Evolutionary conservation across 106 monocot species (phyloP).

Genomic region (Dendrobium catenatum): DNA sequence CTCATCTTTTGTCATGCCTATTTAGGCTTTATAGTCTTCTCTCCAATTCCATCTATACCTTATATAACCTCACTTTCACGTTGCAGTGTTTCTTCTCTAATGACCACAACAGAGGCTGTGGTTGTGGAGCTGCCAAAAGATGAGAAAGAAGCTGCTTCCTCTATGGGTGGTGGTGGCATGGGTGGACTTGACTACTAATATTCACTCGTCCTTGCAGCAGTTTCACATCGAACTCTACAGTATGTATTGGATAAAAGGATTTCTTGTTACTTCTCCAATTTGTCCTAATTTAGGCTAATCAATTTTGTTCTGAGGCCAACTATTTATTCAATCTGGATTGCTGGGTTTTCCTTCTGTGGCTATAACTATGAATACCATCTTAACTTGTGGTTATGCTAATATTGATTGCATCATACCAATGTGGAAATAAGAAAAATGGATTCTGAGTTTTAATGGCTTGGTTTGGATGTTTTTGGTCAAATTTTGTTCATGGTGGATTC

Average conservation of each 20-base stretch:
- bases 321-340: background rate
- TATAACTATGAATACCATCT: too few relatives aligned
- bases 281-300: background rate
- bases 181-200: slow-evolving; percentile 23
- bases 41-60: too few relatives aligned
- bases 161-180: slow-evolving; percentile 18
- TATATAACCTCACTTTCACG: background rate
- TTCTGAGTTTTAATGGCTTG: too few relatives aligned
- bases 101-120: slow-evolving; percentile 75
- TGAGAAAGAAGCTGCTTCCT: slow-evolving; percentile 24
- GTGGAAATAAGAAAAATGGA: too few relatives aligned
- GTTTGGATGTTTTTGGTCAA: too few relatives aligned
- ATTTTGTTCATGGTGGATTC: too few relatives aligned
- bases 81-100: slow-evolving; percentile 59
- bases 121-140: slow-evolving; percentile 62
- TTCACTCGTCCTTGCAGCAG: background rate
- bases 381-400: too few relatives aligned
- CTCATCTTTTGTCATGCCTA: too few relatives aligned
- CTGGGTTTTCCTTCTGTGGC: too few relatives aligned
- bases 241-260: background rate
- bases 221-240: background rate
- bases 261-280: background rate
- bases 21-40: too few relatives aligned
- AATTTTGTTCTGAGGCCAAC: slow-evolving; percentile 3
- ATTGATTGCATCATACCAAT: too few relatives aligned